A percentile compares a stretch with the other conserved stretches of the same genome.
Conservation (phyloP, 306 rosid species). For the Oxytropis ochrocephala region DNA sequence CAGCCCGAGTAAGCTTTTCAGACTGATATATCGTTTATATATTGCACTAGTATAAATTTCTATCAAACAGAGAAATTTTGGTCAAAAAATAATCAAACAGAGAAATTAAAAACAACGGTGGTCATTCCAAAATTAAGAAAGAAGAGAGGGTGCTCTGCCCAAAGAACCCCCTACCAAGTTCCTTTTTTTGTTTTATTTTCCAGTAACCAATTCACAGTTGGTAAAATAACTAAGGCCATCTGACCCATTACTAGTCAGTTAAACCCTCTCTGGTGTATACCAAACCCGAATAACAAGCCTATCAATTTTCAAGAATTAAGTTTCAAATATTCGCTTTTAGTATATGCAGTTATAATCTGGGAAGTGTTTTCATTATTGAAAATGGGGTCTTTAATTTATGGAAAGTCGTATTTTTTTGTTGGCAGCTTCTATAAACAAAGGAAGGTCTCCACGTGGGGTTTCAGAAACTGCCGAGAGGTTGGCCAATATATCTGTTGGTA, state of each 20-base stretch:
- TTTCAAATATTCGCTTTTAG: background rate
- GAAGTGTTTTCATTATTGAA: background rate
- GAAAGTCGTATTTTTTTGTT: background rate
- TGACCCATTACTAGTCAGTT: background rate
- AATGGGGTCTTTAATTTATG: background rate
- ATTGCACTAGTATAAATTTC: background rate
- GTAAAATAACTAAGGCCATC: background rate
- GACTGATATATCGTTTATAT: background rate
- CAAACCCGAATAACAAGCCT: background rate
- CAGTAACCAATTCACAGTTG: background rate
- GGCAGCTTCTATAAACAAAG: conserved; percentile 56
- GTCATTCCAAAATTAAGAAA: too few relatives aligned
- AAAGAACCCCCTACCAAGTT: background rate
- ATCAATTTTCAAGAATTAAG: background rate
- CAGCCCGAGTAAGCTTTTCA: conserved; percentile 54
- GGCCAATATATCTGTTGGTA: conserved; percentile 54
- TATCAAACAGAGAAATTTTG: too few relatives aligned
- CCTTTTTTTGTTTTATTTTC: background rate
- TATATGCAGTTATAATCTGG: background rate
- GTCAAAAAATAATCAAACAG: too few relatives aligned
- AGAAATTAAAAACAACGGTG: too few relatives aligned
- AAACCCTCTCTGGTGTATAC: background rate
- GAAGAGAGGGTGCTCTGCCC: background rate
- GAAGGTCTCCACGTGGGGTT: conserved; percentile 49
- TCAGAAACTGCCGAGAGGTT: conserved; percentile 74